These are phyloP conservation scores for Laburnicola sp. DNA, from an alignment of 2,329 filamentous ascomycete species.

Conservation along the genomic window DNA sequence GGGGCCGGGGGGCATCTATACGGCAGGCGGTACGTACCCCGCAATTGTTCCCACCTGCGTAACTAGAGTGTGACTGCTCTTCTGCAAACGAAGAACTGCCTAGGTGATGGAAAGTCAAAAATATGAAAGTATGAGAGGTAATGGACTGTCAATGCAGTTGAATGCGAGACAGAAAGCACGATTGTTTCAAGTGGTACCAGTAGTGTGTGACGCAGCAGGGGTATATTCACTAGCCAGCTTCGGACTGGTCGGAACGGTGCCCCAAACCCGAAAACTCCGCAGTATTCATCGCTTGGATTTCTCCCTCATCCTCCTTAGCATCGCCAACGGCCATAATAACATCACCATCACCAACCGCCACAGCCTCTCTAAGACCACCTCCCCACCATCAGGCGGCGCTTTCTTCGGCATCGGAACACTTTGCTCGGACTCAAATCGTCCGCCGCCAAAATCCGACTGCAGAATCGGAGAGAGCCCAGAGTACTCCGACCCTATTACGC, in stretches of 20 bases:
- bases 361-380: background rate
- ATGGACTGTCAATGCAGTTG: background rate
- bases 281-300: background rate
- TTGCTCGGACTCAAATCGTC: slow-evolving; percentile 1
- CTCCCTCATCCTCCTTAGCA: background rate
- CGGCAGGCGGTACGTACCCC: no score
- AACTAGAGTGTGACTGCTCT: no score
- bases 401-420: slow-evolving; percentile 3
- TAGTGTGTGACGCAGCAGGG: background rate
- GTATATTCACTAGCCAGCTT: background rate
- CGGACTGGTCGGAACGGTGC: slow-evolving; percentile 4
- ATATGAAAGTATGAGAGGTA: no score
- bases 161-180: background rate
- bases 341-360: background rate
- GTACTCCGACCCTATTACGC: slow-evolving; percentile 9
- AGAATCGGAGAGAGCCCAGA: slow-evolving; percentile 12
- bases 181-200: background rate
- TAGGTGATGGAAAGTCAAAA: no score
- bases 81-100: no score
- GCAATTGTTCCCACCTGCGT: no score
- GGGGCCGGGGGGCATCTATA: no score
- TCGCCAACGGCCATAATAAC: background rate
- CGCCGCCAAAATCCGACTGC: slow-evolving; percentile 21
- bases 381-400: slow-evolving; percentile 8
- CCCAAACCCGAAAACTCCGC: background rate